A percentile compares a stretch with the other conserved stretches of the same genome.
Evolutionary conservation across 768 basidiomycete species (phyloP).

Genomic region (Mycena crocata): DNA sequence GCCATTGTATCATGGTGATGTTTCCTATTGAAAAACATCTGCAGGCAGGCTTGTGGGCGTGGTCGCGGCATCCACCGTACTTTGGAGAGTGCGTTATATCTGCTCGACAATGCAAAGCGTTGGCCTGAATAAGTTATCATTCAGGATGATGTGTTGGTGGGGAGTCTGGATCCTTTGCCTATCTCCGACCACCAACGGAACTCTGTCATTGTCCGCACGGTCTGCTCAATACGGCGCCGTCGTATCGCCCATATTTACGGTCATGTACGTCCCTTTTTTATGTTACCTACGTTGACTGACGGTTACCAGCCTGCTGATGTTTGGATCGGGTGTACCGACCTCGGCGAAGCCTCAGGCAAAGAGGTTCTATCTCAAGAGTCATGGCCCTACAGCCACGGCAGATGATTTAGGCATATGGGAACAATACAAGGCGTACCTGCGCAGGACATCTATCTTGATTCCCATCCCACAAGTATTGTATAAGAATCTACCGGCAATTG

Average conservation of each 20-base stretch:
- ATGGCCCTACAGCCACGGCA: conserved; percentile 49
- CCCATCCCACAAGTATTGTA: conserved; percentile 71
- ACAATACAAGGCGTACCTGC: conserved; percentile 67
- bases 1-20: neutral
- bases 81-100: conserved; percentile 69
- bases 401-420: conserved; percentile 55
- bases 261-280: conserved; percentile 55
- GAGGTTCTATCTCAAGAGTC: conserved; percentile 65
- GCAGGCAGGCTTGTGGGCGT: conserved; percentile 65
- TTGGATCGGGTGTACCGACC: conserved; percentile 76
- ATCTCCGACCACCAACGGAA: conserved; percentile 65
- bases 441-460: conserved; percentile 68
- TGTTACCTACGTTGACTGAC: neutral
- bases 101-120: neutral
- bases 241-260: conserved; percentile 73
- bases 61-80: conserved; percentile 76
- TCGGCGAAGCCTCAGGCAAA: conserved; percentile 76
- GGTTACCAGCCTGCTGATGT: conserved; percentile 63
- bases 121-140: neutral
- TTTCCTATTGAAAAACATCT: neutral
- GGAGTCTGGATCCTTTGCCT: conserved; percentile 72
- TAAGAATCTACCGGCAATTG: conserved; percentile 55
- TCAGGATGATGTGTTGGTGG: conserved; percentile 73
- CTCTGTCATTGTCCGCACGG: conserved; percentile 52
- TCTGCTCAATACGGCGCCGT: conserved; percentile 71